These are phyloP conservation scores for Eleusine indica DNA, from an alignment of 176 grass and related monocot species.

Conservation along the genomic window DNA sequence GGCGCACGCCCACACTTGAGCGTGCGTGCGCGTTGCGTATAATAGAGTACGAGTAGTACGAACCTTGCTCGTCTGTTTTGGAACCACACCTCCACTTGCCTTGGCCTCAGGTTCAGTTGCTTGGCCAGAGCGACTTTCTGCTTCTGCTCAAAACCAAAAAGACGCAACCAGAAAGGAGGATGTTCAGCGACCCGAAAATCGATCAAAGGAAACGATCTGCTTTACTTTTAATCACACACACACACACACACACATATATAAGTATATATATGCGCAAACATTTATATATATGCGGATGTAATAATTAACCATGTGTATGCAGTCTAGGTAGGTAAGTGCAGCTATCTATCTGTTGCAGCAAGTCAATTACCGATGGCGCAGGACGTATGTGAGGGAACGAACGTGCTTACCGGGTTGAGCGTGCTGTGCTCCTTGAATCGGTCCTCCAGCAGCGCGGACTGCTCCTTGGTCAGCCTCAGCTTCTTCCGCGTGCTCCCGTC, in stretches of 20 bases:
- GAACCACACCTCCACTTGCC: constrained; percentile 99
- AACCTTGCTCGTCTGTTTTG: constrained; percentile 97
- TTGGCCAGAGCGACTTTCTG: constrained; percentile 92
- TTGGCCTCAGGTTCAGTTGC: constrained; percentile 89
- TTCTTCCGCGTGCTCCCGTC: constrained; percentile 89
- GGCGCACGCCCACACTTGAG: too few species aligned
- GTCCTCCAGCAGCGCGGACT: constrained; percentile 89
- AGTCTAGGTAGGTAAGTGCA: constrained; percentile 33
- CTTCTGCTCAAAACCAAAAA: constrained; percentile 68
- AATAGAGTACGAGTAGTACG: neutral
- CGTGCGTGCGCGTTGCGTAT: neutral
- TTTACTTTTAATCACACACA: too few species aligned
- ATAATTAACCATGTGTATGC: neutral
- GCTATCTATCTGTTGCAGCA: neutral
- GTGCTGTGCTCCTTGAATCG: constrained; percentile 96
- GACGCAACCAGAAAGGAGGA: constrained; percentile 10
- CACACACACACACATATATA: too few species aligned
- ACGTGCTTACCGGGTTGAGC: constrained; percentile 78
- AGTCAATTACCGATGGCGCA: constrained; percentile 17
- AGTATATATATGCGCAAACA: neutral
- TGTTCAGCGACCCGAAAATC: neutral
- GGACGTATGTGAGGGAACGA: neutral
- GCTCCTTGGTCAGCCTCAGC: constrained; percentile 93
- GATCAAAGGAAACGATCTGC: neutral
- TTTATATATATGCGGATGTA: neutral